Conservation (phyloP, 2,329 filamentous ascomycete species). For the Erysiphe neolycopersici region DNA sequence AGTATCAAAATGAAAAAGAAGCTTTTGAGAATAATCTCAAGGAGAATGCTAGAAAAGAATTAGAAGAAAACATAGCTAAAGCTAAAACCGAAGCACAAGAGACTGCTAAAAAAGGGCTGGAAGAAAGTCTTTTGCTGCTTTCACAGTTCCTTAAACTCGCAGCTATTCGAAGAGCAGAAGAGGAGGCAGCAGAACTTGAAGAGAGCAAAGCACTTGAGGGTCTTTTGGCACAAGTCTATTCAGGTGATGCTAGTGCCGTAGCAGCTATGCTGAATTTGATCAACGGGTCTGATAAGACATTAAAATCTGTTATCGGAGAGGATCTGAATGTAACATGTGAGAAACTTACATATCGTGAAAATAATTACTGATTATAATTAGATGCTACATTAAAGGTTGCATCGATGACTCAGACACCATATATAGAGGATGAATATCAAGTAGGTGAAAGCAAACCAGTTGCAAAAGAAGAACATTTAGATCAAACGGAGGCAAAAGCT, state of each 20-base stretch:
- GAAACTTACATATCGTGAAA: conserved; percentile 9
- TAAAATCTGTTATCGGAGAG: conserved; percentile 36
- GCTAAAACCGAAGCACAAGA: conserved; percentile 23
- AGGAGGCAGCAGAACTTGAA: conserved; percentile 31
- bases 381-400: neutral
- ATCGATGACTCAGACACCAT: neutral
- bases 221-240: conserved; percentile 51
- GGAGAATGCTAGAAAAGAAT: conserved; percentile 20
- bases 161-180: conserved; percentile 46
- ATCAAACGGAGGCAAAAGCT: no score
- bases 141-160: conserved; percentile 62
- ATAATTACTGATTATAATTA: neutral
- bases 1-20: conserved; percentile 29
- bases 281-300: conserved; percentile 39
- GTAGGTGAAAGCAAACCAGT: neutral
- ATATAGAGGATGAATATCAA: neutral
- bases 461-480: neutral
- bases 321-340: conserved; percentile 44
- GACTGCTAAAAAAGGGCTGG: conserved; percentile 27
- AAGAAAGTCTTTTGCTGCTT: conserved; percentile 39
- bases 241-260: conserved; percentile 49
- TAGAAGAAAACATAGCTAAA: conserved; percentile 23
- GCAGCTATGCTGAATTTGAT: conserved; percentile 53
- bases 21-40: conserved; percentile 29
- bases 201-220: conserved; percentile 65